phyloP scores from a whole-genome alignment of 163 green algal genomes.

The Chloromonas sp. region DNA sequence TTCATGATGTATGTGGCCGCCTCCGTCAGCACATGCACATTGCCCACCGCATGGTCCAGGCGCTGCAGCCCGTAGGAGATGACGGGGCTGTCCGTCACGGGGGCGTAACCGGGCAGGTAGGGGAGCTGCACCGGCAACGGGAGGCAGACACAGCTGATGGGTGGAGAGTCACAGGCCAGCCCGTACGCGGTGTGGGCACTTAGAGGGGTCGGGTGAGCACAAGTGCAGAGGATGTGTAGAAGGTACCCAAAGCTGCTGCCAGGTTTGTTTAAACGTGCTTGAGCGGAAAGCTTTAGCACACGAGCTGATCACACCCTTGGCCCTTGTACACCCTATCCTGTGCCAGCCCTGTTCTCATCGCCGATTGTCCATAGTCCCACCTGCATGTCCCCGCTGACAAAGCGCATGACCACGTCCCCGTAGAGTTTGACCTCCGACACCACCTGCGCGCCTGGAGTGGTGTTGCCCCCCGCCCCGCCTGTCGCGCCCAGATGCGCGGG shows the following conservation, averaged over 20 bases:
- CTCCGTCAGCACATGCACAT: slow-evolving; percentile 75
- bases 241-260: too few relatives aligned
- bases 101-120: slow-evolving; percentile 39
- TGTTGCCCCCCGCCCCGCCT: too few relatives aligned
- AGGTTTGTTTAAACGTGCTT: too few relatives aligned
- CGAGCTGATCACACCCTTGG: too few relatives aligned
- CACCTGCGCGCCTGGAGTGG: background rate
- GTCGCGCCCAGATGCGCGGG: slow-evolving; percentile 46
- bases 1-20: slow-evolving; percentile 74
- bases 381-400: slow-evolving; percentile 52
- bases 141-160: background rate
- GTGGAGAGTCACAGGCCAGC: too few relatives aligned
- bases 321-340: too few relatives aligned
- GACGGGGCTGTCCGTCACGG: slow-evolving; percentile 16
- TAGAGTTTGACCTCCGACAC: slow-evolving; percentile 86
- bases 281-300: too few relatives aligned
- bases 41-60: slow-evolving; percentile 91
- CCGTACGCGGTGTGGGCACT: too few relatives aligned
- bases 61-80: slow-evolving; percentile 63
- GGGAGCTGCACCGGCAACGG: slow-evolving; percentile 11
- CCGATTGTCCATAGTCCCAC: background rate
- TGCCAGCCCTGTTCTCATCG: too few relatives aligned
- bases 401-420: slow-evolving; percentile 91
- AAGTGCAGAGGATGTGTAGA: too few relatives aligned
- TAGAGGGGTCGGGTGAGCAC: too few relatives aligned